These are phyloP conservation scores for Acanthamoeba castellanii DNA, from an alignment of 208 protist species.

Conservation along the genomic window DNA sequence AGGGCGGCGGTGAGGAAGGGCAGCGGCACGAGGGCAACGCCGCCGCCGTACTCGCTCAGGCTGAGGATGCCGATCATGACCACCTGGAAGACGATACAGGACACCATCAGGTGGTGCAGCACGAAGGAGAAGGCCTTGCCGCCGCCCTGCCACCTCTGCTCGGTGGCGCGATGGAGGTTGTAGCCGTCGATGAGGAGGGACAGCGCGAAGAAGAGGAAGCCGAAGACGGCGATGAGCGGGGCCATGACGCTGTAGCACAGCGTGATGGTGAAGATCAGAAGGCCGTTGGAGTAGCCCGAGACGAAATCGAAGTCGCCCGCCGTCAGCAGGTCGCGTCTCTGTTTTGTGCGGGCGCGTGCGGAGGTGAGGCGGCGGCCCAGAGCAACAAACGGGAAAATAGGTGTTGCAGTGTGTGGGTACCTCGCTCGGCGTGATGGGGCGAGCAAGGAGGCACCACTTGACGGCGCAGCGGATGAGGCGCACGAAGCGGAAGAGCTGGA, in stretches of 20 bases:
- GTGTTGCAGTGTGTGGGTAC: background rate
- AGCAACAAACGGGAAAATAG: too few relatives aligned
- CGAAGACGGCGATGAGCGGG: constrained; percentile 38
- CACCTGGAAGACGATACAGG: constrained; percentile 32
- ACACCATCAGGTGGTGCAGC: constrained; percentile 47
- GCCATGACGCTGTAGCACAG: constrained; percentile 70
- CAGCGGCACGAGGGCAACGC: constrained; percentile 41
- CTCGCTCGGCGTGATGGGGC: constrained; percentile 5
- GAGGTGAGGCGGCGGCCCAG: too few relatives aligned
- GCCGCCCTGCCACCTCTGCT: constrained; percentile 55
- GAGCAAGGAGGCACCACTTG: background rate
- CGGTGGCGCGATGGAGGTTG: constrained; percentile 17
- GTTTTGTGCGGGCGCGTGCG: too few relatives aligned
- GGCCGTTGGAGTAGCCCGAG: background rate
- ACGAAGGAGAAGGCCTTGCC: constrained; percentile 58
- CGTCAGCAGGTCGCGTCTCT: constrained; percentile 33
- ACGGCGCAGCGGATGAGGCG: background rate
- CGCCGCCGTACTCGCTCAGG: constrained; percentile 33
- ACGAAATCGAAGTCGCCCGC: constrained; percentile 26
- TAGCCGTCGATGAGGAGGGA: constrained; percentile 38
- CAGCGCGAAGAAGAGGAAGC: constrained; percentile 45
- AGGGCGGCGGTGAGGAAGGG: constrained; percentile 28
- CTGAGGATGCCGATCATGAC: constrained; percentile 48
- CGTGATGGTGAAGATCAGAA: constrained; percentile 69
- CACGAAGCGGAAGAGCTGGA: constrained; percentile 43